These are phyloP conservation scores for Kodamaea alishanica DNA, from an alignment of 1,139 yeast species.

Conservation along the genomic window DNA sequence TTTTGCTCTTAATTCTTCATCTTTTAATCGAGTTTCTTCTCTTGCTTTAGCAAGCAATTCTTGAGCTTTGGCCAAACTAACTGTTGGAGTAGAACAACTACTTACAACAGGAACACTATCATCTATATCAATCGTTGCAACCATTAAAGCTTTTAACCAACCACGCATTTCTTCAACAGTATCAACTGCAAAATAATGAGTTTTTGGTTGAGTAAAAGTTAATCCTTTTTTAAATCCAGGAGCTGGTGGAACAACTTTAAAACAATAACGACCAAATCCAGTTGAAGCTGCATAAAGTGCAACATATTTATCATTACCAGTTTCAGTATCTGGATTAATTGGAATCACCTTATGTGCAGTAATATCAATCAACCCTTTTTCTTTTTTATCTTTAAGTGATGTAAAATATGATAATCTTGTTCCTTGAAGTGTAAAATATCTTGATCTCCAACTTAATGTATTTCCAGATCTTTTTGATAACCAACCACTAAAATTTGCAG, in stretches of 20 bases:
- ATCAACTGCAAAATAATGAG: slow-evolving; percentile 94
- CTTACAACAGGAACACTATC: slow-evolving; percentile 92
- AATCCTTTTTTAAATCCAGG: slow-evolving; percentile 95
- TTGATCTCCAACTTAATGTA: slow-evolving; percentile 85
- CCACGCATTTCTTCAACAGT: slow-evolving; percentile 85
- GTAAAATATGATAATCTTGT: slow-evolving; percentile 88
- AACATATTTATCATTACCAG: slow-evolving; percentile 73
- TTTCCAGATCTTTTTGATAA: slow-evolving; percentile 86
- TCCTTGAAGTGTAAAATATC: slow-evolving; percentile 88
- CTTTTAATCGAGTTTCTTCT: slow-evolving; percentile 62
- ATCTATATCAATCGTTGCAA: slow-evolving; percentile 94
- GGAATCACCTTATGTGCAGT: slow-evolving; percentile 90
- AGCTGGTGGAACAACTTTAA: slow-evolving; percentile 93
- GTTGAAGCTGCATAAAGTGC: slow-evolving; percentile 90
- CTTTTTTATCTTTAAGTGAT: slow-evolving; percentile 74
- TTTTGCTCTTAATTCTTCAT: slow-evolving; percentile 47
- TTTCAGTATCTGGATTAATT: slow-evolving; percentile 46
- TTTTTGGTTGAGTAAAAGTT: slow-evolving; percentile 93
- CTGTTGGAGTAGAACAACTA: slow-evolving; percentile 92
- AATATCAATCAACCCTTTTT: slow-evolving; percentile 90
- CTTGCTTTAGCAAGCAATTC: slow-evolving; percentile 79
- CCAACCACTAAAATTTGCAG: slow-evolving; percentile 87
- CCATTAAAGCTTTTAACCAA: slow-evolving; percentile 94
- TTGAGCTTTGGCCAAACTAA: slow-evolving; percentile 80
- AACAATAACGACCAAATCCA: slow-evolving; percentile 88